These are phyloP conservation scores for Cryphonectria naterciae DNA, from an alignment of 2,329 filamentous ascomycete genomes.

Conservation along the genomic window DNA sequence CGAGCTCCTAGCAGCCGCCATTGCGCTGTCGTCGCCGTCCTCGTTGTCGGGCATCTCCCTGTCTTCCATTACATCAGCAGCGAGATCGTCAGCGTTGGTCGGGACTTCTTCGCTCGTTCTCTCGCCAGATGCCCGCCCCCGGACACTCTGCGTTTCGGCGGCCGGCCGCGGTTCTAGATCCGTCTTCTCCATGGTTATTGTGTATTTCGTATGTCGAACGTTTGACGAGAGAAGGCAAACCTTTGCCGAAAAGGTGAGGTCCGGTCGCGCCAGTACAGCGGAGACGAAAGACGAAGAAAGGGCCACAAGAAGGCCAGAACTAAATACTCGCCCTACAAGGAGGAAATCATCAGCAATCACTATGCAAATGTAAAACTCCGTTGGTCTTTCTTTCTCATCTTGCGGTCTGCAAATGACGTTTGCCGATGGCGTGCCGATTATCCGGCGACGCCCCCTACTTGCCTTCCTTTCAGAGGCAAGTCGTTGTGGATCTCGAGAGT, in stretches of 20 bases:
- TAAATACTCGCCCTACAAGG: neutral
- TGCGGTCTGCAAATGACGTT: neutral
- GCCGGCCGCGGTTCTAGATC: neutral
- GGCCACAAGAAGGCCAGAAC: neutral
- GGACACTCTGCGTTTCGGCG: neutral
- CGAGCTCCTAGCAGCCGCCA: neutral
- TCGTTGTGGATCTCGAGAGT: neutral
- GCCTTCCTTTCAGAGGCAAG: slow-evolving; percentile 1
- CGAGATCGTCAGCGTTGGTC: slow-evolving; percentile 11
- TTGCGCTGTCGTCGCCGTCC: neutral
- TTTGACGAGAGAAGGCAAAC: neutral
- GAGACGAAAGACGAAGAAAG: neutral
- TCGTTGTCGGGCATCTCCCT: neutral
- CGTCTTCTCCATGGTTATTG: slow-evolving; percentile 1
- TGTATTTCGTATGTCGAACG: neutral
- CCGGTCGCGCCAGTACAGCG: neutral
- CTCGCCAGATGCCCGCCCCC: neutral
- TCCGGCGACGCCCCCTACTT: neutral
- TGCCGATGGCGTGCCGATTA: slow-evolving; percentile 14
- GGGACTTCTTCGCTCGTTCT: slow-evolving; percentile 1
- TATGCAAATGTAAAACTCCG: neutral
- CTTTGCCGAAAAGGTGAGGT: neutral
- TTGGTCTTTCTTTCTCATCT: neutral
- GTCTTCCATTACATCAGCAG: slow-evolving; percentile 5
- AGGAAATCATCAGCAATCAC: neutral